phyloP scores from a whole-genome alignment of 345 rosid species.

The Geranium brycei region DNA sequence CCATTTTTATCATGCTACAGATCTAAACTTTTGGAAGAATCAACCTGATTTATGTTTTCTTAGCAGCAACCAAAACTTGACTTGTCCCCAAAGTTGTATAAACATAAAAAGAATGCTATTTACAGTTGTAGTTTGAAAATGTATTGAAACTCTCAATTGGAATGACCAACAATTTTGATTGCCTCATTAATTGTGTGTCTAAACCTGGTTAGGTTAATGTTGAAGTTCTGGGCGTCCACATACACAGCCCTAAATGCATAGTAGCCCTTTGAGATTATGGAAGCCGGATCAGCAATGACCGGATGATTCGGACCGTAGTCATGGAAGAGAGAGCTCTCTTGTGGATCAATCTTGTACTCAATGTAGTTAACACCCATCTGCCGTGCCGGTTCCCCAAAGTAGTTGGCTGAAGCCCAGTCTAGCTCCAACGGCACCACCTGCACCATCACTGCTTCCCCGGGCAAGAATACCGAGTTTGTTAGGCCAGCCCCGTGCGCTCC shows the following conservation, averaged over 20 bases:
- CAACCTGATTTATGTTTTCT: no score
- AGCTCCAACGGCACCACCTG: constrained; percentile 5
- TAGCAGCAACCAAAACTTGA: no score
- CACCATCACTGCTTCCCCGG: background rate
- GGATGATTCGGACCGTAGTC: background rate
- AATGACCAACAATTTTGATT: background rate
- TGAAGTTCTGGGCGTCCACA: constrained; percentile 1
- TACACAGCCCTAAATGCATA: background rate
- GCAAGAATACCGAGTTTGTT: background rate
- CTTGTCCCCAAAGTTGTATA: no score
- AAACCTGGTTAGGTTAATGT: constrained; percentile 2
- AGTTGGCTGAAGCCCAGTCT: constrained; percentile 3
- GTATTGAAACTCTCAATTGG: no score
- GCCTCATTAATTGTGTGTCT: background rate
- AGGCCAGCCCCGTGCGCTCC: constrained; percentile 3
- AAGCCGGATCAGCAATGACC: background rate
- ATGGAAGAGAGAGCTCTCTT: constrained; percentile 1
- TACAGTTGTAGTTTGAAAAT: no score
- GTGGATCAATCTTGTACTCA: background rate
- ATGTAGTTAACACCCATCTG: background rate
- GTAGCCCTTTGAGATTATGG: background rate
- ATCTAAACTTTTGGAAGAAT: no score
- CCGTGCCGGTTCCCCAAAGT: constrained; percentile 5
- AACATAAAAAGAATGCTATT: no score
- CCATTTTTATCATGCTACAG: no score